A percentile compares a stretch with the other conserved stretches of the same genome.
Conservation (phyloP, 257 asterid species). For the Nicotiana attenuata region DNA sequence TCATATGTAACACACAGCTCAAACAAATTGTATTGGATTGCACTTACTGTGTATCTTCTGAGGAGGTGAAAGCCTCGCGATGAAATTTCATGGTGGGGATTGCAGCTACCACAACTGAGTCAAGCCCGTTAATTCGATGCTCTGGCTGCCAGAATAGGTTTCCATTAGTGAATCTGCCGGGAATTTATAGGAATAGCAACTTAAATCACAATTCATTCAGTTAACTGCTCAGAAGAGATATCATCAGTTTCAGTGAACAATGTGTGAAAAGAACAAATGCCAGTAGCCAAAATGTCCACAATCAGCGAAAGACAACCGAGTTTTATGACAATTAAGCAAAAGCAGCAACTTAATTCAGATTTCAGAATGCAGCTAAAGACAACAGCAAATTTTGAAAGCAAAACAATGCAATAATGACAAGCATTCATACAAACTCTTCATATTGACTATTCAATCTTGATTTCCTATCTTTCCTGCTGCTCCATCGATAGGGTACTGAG, state of each 20-base stretch:
- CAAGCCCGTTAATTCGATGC: conserved; percentile 56
- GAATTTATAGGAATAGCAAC: not conserved
- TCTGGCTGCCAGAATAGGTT: conserved; percentile 52
- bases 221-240: not conserved
- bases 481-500: not conserved
- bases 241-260: not conserved
- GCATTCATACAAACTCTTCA: not conserved
- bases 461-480: not conserved
- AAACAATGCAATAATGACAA: not conserved
- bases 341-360: not conserved
- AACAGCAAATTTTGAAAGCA: not conserved
- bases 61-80: conserved; percentile 61
- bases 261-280: not conserved
- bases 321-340: not conserved
- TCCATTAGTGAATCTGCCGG: not conserved
- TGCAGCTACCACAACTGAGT: conserved; percentile 71
- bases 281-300: not conserved
- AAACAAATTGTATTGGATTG: not conserved
- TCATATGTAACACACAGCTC: not conserved
- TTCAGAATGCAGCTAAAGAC: not conserved
- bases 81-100: conserved; percentile 80
- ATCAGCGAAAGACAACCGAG: not conserved
- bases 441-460: not conserved
- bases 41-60: conserved; percentile 81
- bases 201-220: not conserved